Conservation (phyloP, 805 yeast genomes). For the Grigorovia yakushimaensis region DNA sequence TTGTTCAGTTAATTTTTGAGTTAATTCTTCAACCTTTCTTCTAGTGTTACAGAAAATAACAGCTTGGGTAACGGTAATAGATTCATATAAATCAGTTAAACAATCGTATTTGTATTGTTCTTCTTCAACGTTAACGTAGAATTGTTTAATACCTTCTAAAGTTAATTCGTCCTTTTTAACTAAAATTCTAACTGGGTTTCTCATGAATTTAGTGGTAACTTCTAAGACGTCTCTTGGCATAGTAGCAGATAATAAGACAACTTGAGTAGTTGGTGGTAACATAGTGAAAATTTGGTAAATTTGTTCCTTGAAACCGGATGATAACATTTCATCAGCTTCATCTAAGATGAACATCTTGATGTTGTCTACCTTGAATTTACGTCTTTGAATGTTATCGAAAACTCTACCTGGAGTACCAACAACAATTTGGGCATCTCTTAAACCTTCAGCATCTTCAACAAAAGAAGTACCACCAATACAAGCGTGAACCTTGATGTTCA, state of each 20-base stretch:
- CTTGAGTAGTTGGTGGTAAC: slow-evolving; percentile 80
- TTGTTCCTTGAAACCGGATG: slow-evolving; percentile 83
- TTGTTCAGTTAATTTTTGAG: slow-evolving; percentile 65
- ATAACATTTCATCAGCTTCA: slow-evolving; percentile 96
- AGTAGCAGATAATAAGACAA: slow-evolving; percentile 91
- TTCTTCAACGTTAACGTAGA: slow-evolving; percentile 78
- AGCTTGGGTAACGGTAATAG: slow-evolving; percentile 91
- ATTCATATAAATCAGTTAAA: slow-evolving; percentile 88
- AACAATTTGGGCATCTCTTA: slow-evolving; percentile 78
- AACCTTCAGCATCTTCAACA: slow-evolving; percentile 77
- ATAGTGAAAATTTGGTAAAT: slow-evolving; percentile 83
- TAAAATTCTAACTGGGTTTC: slow-evolving; percentile 85
- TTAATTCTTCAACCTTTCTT: slow-evolving; percentile 85
- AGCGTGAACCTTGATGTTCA: slow-evolving; percentile 88
- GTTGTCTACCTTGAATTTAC: slow-evolving; percentile 70
- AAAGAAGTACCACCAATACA: slow-evolving; percentile 95
- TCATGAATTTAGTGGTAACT: slow-evolving; percentile 85
- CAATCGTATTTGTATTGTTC: slow-evolving; percentile 94
- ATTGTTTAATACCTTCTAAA: slow-evolving; percentile 90
- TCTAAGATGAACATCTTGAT: slow-evolving; percentile 92
- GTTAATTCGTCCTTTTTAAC: slow-evolving; percentile 93
- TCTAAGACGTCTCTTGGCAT: slow-evolving; percentile 86
- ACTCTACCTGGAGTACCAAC: slow-evolving; percentile 99
- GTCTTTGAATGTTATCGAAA: slow-evolving; percentile 87
- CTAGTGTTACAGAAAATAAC: slow-evolving; percentile 97